A percentile compares a stretch with the other conserved stretches of the same genome.
These are phyloP conservation scores for Thuja plicata DNA, from an alignment of 83 land plant species.

Conservation along the genomic window DNA sequence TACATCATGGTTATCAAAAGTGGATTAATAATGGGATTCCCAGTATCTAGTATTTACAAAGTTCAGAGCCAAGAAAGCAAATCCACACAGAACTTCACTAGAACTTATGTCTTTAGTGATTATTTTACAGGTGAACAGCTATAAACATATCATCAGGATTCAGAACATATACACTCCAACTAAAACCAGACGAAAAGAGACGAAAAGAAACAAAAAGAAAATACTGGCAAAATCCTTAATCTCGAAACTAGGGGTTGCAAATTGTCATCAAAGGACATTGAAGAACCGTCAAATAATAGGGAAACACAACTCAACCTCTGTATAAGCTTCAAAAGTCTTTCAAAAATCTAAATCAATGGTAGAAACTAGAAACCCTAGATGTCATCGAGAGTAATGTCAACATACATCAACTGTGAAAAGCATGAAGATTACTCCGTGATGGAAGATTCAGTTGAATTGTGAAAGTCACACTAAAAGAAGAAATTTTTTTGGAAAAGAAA, in stretches of 20 bases:
- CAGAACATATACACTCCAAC: not conserved
- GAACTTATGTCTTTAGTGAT: not conserved
- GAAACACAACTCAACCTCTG: not conserved
- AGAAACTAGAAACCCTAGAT: not conserved
- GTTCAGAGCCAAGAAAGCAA: not conserved
- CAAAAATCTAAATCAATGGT: not conserved
- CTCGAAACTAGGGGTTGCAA: not conserved
- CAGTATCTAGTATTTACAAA: not conserved
- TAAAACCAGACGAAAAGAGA: not conserved
- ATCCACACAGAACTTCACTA: not conserved
- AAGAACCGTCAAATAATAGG: not conserved
- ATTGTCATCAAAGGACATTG: not conserved
- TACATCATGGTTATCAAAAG: not conserved
- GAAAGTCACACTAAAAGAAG: not conserved
- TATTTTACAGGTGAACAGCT: not conserved
- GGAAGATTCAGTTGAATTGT: not conserved
- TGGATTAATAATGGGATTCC: not conserved
- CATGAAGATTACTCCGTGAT: not conserved
- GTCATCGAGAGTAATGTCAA: not conserved
- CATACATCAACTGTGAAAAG: not conserved
- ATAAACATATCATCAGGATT: not conserved
- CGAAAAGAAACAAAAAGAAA: not conserved
- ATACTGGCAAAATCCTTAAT: not conserved
- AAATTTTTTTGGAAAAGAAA: not conserved
- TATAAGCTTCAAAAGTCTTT: not conserved